A percentile compares a stretch with the other conserved stretches of the same genome.
phyloP scores from a whole-genome alignment of 1,284 basidiomycete genomes.

The Ustilago hordei region DNA sequence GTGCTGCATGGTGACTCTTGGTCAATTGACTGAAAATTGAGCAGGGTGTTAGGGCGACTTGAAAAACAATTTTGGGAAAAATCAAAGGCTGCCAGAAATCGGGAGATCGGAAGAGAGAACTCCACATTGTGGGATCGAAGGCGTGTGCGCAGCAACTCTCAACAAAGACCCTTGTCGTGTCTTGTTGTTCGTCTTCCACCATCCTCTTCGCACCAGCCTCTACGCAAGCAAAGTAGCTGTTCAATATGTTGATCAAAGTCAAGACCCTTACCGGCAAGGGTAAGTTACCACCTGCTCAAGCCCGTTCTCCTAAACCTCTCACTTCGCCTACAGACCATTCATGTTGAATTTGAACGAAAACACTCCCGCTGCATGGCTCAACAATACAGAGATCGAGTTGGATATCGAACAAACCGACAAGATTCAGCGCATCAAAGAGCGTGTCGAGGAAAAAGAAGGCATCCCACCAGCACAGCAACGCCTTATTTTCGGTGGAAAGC shows the following conservation, averaged over 20 bases:
- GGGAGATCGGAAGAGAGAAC: constrained; percentile 1
- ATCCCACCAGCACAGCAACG: constrained; percentile 97
- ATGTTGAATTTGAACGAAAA: too few species aligned
- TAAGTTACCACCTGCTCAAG: constrained; percentile 68
- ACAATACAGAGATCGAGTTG: constrained; percentile 81
- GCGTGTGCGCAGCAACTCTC: constrained; percentile 2
- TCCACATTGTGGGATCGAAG: constrained; percentile 3
- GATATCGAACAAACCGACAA: constrained; percentile 93
- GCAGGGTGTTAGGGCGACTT: too few species aligned
- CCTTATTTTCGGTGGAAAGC: constrained; percentile 92
- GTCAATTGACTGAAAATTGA: too few species aligned
- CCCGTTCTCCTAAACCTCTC: not conserved
- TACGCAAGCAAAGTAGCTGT: not conserved
- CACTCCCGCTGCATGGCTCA: too few species aligned
- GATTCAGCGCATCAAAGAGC: constrained; percentile 97
- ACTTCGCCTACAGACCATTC: not conserved
- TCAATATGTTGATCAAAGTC: constrained; percentile 66
- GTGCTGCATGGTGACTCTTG: too few species aligned
- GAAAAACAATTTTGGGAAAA: not conserved
- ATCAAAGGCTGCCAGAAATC: not conserved
- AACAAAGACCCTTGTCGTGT: constrained; percentile 2
- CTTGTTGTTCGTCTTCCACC: not conserved
- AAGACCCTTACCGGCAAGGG: constrained; percentile 93
- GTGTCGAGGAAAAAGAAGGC: constrained; percentile 98
- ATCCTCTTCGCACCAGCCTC: not conserved